Evolutionary conservation across 1,139 yeast species (phyloP).

Genomic region (Hemisphaericaspora xylanilytica): DNA sequence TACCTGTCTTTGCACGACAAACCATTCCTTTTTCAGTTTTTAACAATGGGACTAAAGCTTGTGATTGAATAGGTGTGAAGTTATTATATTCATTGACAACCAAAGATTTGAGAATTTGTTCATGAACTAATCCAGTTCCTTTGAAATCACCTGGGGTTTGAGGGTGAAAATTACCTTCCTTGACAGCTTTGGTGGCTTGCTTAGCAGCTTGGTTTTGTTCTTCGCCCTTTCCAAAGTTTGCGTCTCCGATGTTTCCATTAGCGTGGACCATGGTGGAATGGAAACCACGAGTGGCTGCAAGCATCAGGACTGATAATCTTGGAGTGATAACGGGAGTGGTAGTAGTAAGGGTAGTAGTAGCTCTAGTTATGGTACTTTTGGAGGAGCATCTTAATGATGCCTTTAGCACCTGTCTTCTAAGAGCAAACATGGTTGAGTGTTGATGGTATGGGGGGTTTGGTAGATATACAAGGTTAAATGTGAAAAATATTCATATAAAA

Average conservation of each 20-base stretch:
- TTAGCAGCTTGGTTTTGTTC: not conserved
- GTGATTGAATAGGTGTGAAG: constrained; percentile 79
- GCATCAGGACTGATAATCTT: not conserved
- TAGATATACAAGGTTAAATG: too few species aligned
- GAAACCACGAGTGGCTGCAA: not conserved
- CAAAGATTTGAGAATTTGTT: constrained; percentile 29
- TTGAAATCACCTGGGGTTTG: constrained; percentile 11
- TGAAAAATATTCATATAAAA: too few species aligned
- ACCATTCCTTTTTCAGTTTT: constrained; percentile 61
- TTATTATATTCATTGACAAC: constrained; percentile 40
- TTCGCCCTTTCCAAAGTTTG: too few species aligned
- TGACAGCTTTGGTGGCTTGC: constrained; percentile 1
- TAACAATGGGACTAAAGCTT: constrained; percentile 66
- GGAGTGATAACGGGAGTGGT: not conserved
- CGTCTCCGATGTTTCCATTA: not conserved
- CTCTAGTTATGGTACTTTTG: not conserved
- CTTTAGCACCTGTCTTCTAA: not conserved
- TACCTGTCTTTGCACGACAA: constrained; percentile 91
- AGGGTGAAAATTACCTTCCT: not conserved
- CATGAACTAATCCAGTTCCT: constrained; percentile 15
- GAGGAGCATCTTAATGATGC: not conserved
- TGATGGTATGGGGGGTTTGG: too few species aligned
- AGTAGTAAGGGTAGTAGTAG: not conserved
- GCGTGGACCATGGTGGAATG: not conserved
- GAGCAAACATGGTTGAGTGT: not conserved